Conservation (phyloP, 352 stramenopile species). For the Phytopythium boreale region DNA sequence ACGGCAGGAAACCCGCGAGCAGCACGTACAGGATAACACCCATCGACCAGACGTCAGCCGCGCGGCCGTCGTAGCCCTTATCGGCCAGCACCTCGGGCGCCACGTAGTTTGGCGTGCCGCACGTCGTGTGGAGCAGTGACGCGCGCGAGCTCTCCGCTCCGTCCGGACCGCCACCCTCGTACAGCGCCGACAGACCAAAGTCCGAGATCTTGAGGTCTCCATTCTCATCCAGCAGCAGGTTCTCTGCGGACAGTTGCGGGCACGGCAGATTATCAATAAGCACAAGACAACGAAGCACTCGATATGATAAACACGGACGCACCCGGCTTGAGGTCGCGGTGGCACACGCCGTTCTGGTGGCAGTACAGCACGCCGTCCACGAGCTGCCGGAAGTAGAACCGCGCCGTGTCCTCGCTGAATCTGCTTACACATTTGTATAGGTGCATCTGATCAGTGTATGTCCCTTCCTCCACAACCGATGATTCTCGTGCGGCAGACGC, state of each 20-base stretch:
- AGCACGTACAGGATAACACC: conserved; percentile 98
- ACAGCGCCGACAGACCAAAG: conserved; percentile 96
- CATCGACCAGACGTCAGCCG: conserved; percentile 96
- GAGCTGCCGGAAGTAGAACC: conserved; percentile 99
- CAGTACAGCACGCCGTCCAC: conserved; percentile 97
- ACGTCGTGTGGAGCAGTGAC: conserved; percentile 94
- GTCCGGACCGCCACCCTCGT: conserved; percentile 78
- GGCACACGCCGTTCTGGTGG: conserved; percentile 96
- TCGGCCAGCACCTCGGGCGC: conserved; percentile 92
- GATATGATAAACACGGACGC: background rate
- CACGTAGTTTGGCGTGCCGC: conserved; percentile 97
- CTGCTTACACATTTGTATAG: conserved; percentile 15
- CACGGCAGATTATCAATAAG: background rate
- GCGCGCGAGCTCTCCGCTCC: conserved; percentile 82
- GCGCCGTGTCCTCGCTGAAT: conserved; percentile 95
- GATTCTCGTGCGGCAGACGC: conserved; percentile 7
- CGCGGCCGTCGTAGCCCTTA: conserved; percentile 92
- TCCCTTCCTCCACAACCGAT: background rate
- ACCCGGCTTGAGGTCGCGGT: conserved; percentile 96
- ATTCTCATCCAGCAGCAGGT: conserved; percentile 95
- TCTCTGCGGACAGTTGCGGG: conserved; percentile 49
- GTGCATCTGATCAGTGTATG: background rate
- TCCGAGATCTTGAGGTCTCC: conserved; percentile 99
- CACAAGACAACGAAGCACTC: background rate
- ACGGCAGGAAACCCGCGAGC: conserved; percentile 91